A percentile compares a stretch with the other conserved stretches of the same genome.
Evolutionary conservation across 176 grass and related monocot species (phyloP).

Genomic region (Aegilops sharonensis): DNA sequence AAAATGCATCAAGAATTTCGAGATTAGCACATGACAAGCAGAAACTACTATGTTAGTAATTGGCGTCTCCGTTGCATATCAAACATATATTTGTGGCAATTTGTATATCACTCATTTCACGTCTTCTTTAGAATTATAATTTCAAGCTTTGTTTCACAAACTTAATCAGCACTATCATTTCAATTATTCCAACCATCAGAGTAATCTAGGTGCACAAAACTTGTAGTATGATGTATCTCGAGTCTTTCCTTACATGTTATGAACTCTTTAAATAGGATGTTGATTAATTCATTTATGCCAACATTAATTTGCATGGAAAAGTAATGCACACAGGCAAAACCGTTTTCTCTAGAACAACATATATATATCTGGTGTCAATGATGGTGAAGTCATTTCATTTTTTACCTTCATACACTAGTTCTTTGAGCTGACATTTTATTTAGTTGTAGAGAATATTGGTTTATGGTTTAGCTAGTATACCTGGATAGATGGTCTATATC

Average conservation of each 20-base stretch:
- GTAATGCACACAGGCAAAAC: background rate
- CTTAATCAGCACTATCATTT: background rate
- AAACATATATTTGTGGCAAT: background rate
- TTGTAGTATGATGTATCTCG: background rate
- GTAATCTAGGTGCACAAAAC: background rate
- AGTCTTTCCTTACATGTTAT: background rate
- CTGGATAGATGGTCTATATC: background rate
- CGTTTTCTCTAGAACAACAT: constrained; percentile 5
- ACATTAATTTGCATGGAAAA: background rate
- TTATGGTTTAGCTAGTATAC: constrained; percentile 24
- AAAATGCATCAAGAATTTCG: background rate
- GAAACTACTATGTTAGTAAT: background rate
- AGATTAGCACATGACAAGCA: background rate
- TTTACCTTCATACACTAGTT: background rate
- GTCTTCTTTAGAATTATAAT: background rate
- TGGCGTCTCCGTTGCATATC: background rate
- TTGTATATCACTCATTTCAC: background rate
- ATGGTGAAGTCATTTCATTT: constrained; percentile 10
- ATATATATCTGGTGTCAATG: background rate
- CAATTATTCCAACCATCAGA: background rate
- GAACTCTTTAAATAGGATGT: background rate
- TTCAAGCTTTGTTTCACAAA: background rate
- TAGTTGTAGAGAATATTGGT: background rate
- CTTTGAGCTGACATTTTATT: constrained; percentile 23
- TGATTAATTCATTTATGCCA: background rate